phyloP scores from a whole-genome alignment of 2,329 filamentous ascomycete species.

The Immersiporthe knoxdaviesiana region DNA sequence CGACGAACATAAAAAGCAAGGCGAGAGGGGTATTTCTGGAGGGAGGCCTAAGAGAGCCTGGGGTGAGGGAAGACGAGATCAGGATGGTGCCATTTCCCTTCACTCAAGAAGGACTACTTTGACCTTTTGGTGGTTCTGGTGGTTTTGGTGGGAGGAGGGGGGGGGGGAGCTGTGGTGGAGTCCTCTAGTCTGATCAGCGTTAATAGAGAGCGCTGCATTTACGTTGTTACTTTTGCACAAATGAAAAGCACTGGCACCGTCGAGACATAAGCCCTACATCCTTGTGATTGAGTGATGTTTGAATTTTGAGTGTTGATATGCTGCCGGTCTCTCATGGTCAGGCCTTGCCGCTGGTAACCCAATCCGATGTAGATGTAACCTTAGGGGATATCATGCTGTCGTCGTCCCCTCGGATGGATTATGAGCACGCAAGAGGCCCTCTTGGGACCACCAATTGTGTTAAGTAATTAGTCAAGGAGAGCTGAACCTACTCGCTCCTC shows the following conservation, averaged over 20 bases:
- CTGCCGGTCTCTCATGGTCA: neutral
- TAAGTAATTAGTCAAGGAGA: neutral
- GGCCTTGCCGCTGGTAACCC: neutral
- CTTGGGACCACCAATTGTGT: neutral
- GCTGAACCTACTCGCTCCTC: neutral
- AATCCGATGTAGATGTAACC: too few relatives aligned
- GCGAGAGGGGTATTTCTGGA: neutral
- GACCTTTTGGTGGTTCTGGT: too few relatives aligned
- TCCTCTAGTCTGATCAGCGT: too few relatives aligned
- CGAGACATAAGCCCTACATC: neutral
- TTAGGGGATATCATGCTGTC: neutral
- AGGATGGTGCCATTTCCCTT: neutral
- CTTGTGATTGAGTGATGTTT: neutral
- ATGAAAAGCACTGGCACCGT: neutral
- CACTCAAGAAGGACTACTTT: neutral
- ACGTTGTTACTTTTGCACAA: neutral
- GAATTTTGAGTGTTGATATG: neutral
- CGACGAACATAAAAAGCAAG: neutral
- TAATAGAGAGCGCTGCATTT: neutral
- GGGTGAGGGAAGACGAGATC: neutral
- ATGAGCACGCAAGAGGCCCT: neutral
- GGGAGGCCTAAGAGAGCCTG: neutral
- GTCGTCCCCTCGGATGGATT: too few relatives aligned
- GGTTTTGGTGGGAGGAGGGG: too few relatives aligned
- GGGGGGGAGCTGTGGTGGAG: too few relatives aligned